Percentiles rank a stretch among this genome's conserved stretches.
Evolutionary conservation across 495 filamentous ascomycete genomes (phyloP).

Genomic region (Penicillium bovifimosum): DNA sequence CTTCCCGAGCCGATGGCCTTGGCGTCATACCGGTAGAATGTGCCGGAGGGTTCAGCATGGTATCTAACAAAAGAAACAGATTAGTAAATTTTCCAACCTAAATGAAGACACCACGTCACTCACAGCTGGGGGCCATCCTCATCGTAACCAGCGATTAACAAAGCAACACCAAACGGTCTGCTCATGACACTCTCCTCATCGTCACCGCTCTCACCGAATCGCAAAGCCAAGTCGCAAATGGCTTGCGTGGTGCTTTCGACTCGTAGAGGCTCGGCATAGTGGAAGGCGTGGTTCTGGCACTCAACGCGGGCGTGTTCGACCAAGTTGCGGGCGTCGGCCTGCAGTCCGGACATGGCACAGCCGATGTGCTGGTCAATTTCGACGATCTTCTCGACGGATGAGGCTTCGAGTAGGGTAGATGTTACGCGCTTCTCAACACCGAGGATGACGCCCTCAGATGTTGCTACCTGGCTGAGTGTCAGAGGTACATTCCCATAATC

Average conservation of each 20-base stretch:
- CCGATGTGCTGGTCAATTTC: slow-evolving; percentile 98
- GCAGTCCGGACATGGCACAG: slow-evolving; percentile 95
- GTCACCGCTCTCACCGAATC: slow-evolving; percentile 95
- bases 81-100: background rate
- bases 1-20: slow-evolving; percentile 97
- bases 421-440: slow-evolving; percentile 99
- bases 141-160: slow-evolving; percentile 94
- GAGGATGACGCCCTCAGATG: slow-evolving; percentile 85
- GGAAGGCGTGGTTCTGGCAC: slow-evolving; percentile 91
- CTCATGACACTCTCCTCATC: slow-evolving; percentile 99
- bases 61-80: slow-evolving; percentile 48
- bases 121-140: slow-evolving; percentile 93
- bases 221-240: slow-evolving; percentile 92
- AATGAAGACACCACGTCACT: slow-evolving; percentile 18
- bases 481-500: slow-evolving; percentile 7
- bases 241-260: slow-evolving; percentile 98
- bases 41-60: slow-evolving; percentile 95
- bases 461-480: slow-evolving; percentile 61
- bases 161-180: slow-evolving; percentile 90
- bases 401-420: slow-evolving; percentile 91
- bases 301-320: slow-evolving; percentile 98
- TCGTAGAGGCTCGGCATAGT: slow-evolving; percentile 89
- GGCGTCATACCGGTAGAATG: slow-evolving; percentile 98
- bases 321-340: slow-evolving; percentile 93
- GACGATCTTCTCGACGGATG: slow-evolving; percentile 98